A percentile compares a stretch with the other conserved stretches of the same genome.
These are phyloP conservation scores for Colletotrichum tofieldiae DNA, from an alignment of 2,329 filamentous ascomycete species.

Conservation along the genomic window DNA sequence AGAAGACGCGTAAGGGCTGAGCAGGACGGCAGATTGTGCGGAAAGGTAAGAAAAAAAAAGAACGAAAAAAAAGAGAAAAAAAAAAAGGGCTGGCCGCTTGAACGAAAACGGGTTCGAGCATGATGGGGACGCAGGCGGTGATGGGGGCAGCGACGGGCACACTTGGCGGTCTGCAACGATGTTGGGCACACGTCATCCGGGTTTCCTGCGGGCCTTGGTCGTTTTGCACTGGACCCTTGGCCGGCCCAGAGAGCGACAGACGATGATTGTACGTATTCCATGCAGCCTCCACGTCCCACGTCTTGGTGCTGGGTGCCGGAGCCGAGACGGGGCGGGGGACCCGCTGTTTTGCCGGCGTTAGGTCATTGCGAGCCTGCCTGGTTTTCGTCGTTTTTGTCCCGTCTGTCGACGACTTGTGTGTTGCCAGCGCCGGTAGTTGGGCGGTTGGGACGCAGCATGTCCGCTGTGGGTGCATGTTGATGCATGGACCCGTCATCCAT, in stretches of 20 bases:
- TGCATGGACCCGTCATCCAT: conserved; percentile 19
- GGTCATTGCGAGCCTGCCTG: conserved; percentile 16
- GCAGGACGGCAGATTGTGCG: not conserved
- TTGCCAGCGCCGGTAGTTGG: conserved; percentile 29
- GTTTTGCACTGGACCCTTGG: not conserved
- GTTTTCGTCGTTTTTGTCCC: not conserved
- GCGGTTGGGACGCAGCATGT: not conserved
- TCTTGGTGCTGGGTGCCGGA: conserved; percentile 18
- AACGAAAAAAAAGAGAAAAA: not conserved
- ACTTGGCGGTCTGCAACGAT: not conserved
- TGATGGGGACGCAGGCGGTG: not conserved
- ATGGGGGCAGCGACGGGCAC: not conserved
- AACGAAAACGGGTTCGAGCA: not conserved
- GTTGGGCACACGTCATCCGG: conserved; percentile 34
- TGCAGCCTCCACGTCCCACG: not conserved
- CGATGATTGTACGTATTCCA: no score
- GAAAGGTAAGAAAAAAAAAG: not conserved
- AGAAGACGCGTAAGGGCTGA: conserved; percentile 23
- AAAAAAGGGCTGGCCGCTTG: conserved; percentile 13
- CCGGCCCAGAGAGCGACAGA: not conserved
- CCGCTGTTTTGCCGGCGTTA: conserved; percentile 33
- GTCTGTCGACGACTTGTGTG: not conserved
- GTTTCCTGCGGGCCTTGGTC: not conserved
- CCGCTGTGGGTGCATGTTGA: not conserved
- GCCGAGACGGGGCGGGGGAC: conserved; percentile 32